Percentiles rank a stretch among this genome's conserved stretches.
These are phyloP conservation scores for Secale cereale DNA, from an alignment of 176 grass and related monocot genomes.

Conservation along the genomic window DNA sequence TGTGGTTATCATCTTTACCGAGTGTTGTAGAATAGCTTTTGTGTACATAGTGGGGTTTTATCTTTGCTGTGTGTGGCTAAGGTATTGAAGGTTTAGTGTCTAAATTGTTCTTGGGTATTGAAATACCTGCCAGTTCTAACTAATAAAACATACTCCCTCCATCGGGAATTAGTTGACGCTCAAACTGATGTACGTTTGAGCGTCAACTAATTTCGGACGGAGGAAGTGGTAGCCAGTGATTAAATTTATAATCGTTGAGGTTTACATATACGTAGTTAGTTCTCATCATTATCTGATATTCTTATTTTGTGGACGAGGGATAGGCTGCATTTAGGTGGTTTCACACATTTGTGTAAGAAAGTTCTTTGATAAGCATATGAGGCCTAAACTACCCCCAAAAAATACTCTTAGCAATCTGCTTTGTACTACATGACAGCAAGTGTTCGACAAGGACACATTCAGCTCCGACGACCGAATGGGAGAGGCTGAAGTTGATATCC, in stretches of 20 bases:
- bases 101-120: neutral
- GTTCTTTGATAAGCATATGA: neutral
- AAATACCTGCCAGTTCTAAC: neutral
- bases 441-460: conserved; percentile 97
- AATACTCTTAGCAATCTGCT: neutral
- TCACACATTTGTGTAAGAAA: neutral
- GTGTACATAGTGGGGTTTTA: neutral
- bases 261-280: neutral
- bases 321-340: neutral
- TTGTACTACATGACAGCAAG: conserved; percentile 44
- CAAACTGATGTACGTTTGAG: no score
- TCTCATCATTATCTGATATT: neutral
- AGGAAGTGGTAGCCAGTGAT: neutral
- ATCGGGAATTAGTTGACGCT: no score
- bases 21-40: neutral
- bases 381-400: neutral
- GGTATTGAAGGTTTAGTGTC: neutral
- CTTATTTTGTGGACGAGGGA: neutral
- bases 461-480: conserved; percentile 86
- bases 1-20: neutral
- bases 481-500: conserved; percentile 88
- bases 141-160: neutral
- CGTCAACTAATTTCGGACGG: no score
- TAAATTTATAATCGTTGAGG: neutral
- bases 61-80: neutral